Base-by-base conservation (phyloP, 1,284 basidiomycete species). In the Trametes polyzona region DNA sequence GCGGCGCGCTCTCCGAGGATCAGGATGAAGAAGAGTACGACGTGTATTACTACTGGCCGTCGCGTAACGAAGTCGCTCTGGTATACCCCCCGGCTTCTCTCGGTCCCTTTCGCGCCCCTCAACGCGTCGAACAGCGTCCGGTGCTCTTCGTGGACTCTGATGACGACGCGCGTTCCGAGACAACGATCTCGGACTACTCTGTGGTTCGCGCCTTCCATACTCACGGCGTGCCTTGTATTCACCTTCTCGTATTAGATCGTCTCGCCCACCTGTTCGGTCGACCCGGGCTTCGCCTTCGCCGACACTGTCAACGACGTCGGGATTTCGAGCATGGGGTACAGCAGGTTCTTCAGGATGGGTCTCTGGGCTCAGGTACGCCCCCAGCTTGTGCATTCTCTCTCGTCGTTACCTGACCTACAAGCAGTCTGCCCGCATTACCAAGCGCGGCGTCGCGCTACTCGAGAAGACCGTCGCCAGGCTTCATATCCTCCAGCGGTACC, bases 301-400 rank as follows among this genome's bases (percentile, higher is more conserved):
- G 55, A 54, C 12, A 36, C 33, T 9, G 47, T 32, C 0, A 33
- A 42, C 12, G 58, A 55, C n/a, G 12, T 19, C 4, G 51, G 26
- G 30, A 52, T 62, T 16, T 47, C 52, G 36, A 24, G 23, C 1
- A 32, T 59, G 12, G 63, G 63, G 2, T 65, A 65, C 16, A 65
- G 60, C 51, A 37, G 21, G 24, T 21, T 60, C 24, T 65, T 65
- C 29, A 21, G 58, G 50, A 47, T 36, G 26, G 63, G 63, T 1
- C 16, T 65, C n/a, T 55, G 50, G 57, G 55, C 51, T 2, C 52
- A 59, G 55, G 61, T 62, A 37, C 19, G 57, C 42, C 9, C n/a
- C 8, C 16, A 14, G 2, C 19, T n/a, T n/a, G n/a, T n/a, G n/a
- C 21, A 21, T 19, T 26, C n/a, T 37, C 29, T 19, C 39, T 14